These are phyloP conservation scores for Eucalyptus marginata DNA, from an alignment of 345 rosid genomes.

Conservation along the genomic window DNA sequence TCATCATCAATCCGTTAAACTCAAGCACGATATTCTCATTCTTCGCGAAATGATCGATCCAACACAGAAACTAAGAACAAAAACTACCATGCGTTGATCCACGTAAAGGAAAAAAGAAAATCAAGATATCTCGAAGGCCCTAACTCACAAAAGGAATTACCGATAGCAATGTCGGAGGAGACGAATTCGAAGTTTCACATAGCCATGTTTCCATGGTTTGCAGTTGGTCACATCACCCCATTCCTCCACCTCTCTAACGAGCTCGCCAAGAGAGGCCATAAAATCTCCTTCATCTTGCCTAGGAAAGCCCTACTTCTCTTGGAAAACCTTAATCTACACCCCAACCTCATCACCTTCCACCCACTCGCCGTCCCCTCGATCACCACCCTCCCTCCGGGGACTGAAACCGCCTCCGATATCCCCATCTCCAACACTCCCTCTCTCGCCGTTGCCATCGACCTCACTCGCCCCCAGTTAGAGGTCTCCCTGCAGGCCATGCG, in stretches of 20 bases:
- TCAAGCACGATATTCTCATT: neutral
- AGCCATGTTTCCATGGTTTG: slow-evolving; percentile 55
- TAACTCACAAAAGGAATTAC: neutral
- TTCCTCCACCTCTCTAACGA: slow-evolving; percentile 46
- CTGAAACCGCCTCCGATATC: slow-evolving; percentile 65
- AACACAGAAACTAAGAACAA: neutral
- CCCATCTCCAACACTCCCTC: slow-evolving; percentile 20
- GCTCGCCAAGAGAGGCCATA: slow-evolving; percentile 37
- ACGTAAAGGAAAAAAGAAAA: neutral
- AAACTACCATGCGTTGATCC: neutral
- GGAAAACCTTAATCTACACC: slow-evolving; percentile 19
- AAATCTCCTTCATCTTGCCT: slow-evolving; percentile 34
- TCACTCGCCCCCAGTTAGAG: slow-evolving; percentile 41
- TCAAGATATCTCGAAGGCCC: neutral
- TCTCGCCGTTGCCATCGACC: slow-evolving; percentile 54
- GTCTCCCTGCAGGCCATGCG: slow-evolving; percentile 2
- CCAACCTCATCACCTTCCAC: slow-evolving; percentile 20
- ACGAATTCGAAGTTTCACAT: slow-evolving; percentile 2
- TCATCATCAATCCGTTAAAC: too few species aligned
- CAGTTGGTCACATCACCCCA: slow-evolving; percentile 57
- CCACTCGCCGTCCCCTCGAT: slow-evolving; percentile 23
- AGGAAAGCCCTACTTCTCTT: slow-evolving; percentile 19
- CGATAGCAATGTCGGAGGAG: neutral
- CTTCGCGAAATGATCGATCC: neutral
- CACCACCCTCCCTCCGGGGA: slow-evolving; percentile 54